phyloP scores from a whole-genome alignment of 1,284 basidiomycete genomes.

The Cystobasidium slooffiae region DNA sequence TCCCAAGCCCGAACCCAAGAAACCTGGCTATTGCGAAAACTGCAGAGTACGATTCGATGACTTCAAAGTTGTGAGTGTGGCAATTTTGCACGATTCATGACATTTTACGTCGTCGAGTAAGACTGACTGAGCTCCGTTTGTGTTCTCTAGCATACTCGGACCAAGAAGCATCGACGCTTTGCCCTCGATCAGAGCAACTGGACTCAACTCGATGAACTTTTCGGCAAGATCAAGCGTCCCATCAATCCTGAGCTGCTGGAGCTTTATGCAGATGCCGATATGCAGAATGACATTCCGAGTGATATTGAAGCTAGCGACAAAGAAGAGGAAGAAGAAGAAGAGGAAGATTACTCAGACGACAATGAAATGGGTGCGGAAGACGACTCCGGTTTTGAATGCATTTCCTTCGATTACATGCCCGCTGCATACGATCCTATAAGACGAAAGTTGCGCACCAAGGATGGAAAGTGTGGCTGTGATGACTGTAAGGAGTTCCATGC shows the following conservation, averaged over 20 bases:
- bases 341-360: conserved; percentile 48
- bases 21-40: conserved; percentile 97
- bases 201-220: conserved; percentile 75
- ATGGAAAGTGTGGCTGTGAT: background rate
- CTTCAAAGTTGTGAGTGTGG: conserved; percentile 72
- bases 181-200: conserved; percentile 82
- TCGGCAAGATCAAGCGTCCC: conserved; percentile 72
- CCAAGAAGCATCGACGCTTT: conserved; percentile 82
- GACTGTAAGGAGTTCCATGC: too few relatives aligned
- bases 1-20: conserved; percentile 67
- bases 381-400: conserved; percentile 6
- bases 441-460: background rate
- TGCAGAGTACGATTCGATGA: conserved; percentile 89
- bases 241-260: conserved; percentile 56
- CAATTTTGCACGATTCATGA: background rate
- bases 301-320: conserved; percentile 52
- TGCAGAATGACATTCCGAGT: conserved; percentile 25
- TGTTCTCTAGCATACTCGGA: conserved; percentile 71
- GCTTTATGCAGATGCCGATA: conserved; percentile 27
- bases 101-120: conserved; percentile 20
- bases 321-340: conserved; percentile 45
- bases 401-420: background rate
- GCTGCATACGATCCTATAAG: background rate
- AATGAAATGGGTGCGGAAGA: conserved; percentile 54
- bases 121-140: background rate